These are phyloP conservation scores for Ceratobasidium sp. DNA, from an alignment of 1,284 basidiomycete genomes.

Conservation along the genomic window DNA sequence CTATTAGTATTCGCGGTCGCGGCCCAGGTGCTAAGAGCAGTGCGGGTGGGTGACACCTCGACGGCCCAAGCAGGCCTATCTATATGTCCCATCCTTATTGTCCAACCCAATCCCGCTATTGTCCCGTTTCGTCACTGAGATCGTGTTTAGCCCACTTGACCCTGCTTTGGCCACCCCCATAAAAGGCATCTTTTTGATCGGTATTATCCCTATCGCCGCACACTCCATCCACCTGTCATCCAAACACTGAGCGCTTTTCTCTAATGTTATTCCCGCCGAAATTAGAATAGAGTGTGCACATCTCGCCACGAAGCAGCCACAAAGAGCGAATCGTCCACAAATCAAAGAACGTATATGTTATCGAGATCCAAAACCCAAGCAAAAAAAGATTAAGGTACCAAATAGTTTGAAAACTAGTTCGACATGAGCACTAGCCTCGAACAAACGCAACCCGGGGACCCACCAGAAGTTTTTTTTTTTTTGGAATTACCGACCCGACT, in stretches of 20 bases:
- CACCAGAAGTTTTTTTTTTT: slow-evolving; percentile 1
- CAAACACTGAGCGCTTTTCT: background rate
- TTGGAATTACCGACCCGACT: background rate
- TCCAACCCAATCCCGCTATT: background rate
- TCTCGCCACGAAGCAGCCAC: background rate
- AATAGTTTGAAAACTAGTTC: background rate
- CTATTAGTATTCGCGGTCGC: slow-evolving; percentile 29
- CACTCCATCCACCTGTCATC: slow-evolving; percentile 2
- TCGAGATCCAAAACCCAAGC: slow-evolving; percentile 11
- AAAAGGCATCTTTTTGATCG: slow-evolving; percentile 22
- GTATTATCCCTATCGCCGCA: slow-evolving; percentile 12
- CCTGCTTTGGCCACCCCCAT: slow-evolving; percentile 11
- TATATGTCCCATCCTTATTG: slow-evolving; percentile 3
- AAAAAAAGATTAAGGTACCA: background rate
- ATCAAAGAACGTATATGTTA: background rate
- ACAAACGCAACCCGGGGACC: background rate
- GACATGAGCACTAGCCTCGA: background rate
- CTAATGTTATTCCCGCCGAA: background rate
- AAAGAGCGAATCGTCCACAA: background rate
- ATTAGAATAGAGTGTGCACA: background rate
- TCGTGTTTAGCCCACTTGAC: slow-evolving; percentile 12
- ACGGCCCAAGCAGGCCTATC: slow-evolving; percentile 15
- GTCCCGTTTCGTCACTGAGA: slow-evolving; percentile 10
- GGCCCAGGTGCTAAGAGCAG: background rate
- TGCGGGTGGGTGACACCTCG: slow-evolving; percentile 16